phyloP scores from a whole-genome alignment of 371 early-diverging fungal genomes.

The Gilbertella persicaria region DNA sequence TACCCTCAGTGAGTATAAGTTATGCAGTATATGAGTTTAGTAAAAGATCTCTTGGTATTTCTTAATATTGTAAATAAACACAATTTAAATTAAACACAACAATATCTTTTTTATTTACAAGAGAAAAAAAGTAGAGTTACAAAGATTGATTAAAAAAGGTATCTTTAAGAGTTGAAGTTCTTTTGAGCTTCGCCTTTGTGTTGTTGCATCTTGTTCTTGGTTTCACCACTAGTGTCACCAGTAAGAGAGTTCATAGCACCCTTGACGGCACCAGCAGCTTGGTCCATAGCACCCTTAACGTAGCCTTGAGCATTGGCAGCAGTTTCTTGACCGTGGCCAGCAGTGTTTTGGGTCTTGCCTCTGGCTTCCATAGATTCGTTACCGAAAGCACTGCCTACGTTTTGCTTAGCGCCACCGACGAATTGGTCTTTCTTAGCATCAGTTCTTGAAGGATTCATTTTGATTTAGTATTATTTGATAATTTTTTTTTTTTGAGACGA shows the following conservation, averaged over 20 bases:
- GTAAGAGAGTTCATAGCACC: constrained; percentile 27
- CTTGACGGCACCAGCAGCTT: constrained; percentile 24
- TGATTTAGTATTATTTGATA: constrained; percentile 1
- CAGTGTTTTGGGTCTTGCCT: constrained; percentile 32
- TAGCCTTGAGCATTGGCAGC: constrained; percentile 23
- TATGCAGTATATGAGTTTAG: constrained; percentile 67
- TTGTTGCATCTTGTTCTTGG: constrained; percentile 21
- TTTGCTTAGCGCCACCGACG: constrained; percentile 45
- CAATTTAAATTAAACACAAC: too few species aligned
- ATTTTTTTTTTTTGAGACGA: background rate
- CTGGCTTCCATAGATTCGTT: constrained; percentile 44
- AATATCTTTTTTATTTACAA: background rate
- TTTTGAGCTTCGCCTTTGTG: constrained; percentile 36
- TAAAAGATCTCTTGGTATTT: constrained; percentile 57
- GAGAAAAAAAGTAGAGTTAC: background rate
- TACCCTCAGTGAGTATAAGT: constrained; percentile 67
- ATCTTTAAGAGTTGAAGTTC: constrained; percentile 21
- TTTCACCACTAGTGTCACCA: constrained; percentile 27
- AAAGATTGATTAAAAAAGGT: too few species aligned
- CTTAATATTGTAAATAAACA: constrained; percentile 18
- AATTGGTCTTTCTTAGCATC: constrained; percentile 34
- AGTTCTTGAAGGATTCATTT: constrained; percentile 27
- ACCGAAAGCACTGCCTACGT: constrained; percentile 42
- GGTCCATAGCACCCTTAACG: constrained; percentile 20
- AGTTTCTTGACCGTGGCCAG: constrained; percentile 25